A percentile compares a stretch with the other conserved stretches of the same genome.
phyloP scores from a whole-genome alignment of 2,329 filamentous ascomycete species.

The Ophiostoma sp. region DNA sequence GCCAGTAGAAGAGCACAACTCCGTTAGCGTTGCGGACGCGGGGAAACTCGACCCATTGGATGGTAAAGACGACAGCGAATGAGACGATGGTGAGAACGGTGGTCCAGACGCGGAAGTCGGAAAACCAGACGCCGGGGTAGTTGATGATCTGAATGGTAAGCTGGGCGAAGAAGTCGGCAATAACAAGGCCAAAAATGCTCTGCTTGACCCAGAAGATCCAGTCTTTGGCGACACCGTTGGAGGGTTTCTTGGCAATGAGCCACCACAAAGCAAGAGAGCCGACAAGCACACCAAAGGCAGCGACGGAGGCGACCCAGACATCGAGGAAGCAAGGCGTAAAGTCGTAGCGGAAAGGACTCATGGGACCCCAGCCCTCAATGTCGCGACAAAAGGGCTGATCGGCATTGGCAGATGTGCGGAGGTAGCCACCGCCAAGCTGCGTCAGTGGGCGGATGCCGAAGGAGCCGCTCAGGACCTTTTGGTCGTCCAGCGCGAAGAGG shows the following conservation, averaged over 20 bases:
- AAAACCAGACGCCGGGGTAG: constrained; percentile 64
- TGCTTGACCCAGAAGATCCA: constrained; percentile 93
- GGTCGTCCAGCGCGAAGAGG: constrained; percentile 30
- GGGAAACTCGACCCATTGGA: constrained; percentile 84
- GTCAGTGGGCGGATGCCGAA: constrained; percentile 50
- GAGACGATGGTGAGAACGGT: constrained; percentile 67
- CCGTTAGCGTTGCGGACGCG: constrained; percentile 79
- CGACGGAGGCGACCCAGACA: constrained; percentile 74
- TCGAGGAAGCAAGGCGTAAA: constrained; percentile 98
- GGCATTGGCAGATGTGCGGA: constrained; percentile 45
- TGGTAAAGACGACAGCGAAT: constrained; percentile 64
- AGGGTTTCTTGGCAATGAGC: constrained; percentile 63
- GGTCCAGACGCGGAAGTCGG: constrained; percentile 83
- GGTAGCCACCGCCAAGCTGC: constrained; percentile 54
- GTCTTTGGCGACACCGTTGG: constrained; percentile 66
- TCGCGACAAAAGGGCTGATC: constrained; percentile 79
- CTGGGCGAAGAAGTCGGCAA: constrained; percentile 64
- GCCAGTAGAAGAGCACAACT: constrained; percentile 87
- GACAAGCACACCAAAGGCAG: constrained; percentile 69
- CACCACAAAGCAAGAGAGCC: constrained; percentile 76
- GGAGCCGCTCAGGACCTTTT: constrained; percentile 54
- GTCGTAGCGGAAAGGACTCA: constrained; percentile 83
- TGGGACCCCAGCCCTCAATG: constrained; percentile 87
- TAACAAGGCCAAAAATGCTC: constrained; percentile 63
- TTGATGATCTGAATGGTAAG: constrained; percentile 68